Base-by-base conservation (phyloP, 208 protist species). In the Leishmania aethiopica region DNA sequence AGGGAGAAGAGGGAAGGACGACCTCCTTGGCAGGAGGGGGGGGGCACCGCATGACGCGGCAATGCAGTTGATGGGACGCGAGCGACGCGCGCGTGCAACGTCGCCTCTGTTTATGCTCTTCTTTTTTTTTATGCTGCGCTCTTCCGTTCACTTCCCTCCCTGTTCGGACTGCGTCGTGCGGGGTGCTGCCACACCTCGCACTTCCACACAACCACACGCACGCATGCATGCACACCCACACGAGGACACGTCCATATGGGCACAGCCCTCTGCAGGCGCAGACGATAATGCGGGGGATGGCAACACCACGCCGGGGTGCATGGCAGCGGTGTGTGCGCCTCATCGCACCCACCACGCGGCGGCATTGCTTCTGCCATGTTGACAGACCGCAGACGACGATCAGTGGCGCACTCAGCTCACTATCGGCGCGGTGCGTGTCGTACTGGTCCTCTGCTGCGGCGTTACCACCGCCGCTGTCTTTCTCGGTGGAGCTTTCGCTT, bases 401-500 rank as follows among this genome's bases (percentile, higher is more conserved):
- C 37, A 22, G 66, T 71, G 37, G 37, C 25, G 8, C 66, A 1
- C 0, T 19, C 17, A 32, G 35, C 66, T 17, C 40, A 35, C 6
- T 19, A 10, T 47, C 66, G 66, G 22, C 40, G 11, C 35, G 66
- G 69, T 2, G 37, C 69, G 10, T 10, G 40, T 73, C 2, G 40
- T 22, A 19, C 37, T 73, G 42, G 42, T 49, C 42, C 1, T 47
- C 40, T 49, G 15, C 40, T 32, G 15, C 42, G 25, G 1, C 25
- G 15, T 25, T 47, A 25, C 10, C 74, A 25, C 74, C 53, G 19
- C 19, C 74, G 32, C 77, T 80, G 45, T 59, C 49, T 7, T 85
- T 78, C 77, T 77, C 81, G 8, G 45, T 85, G 28, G 82, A 81
- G 62, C 55, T 85, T 3, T 81, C 77, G 2, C 82, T 85, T 7